phyloP scores from a whole-genome alignment of 345 rosid species.

The Brassica cretica region DNA sequence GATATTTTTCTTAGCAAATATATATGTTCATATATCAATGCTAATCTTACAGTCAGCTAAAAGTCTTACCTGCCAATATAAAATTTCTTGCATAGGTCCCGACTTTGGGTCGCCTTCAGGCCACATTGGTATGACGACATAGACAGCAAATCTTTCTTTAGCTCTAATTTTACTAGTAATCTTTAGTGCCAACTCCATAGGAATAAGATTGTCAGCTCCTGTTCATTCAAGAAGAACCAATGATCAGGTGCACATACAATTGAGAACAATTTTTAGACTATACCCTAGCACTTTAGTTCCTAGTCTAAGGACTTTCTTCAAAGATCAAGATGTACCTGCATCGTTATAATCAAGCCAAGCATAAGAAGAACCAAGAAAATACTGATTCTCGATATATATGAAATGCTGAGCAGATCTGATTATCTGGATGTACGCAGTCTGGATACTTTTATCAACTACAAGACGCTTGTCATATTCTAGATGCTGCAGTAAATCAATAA shows the following conservation, averaged over 20 bases:
- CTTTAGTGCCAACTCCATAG: constrained; percentile 36
- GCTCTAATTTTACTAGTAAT: neutral
- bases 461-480: too few relatives aligned
- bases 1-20: too few relatives aligned
- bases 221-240: constrained; percentile 32
- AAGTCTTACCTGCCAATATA: too few relatives aligned
- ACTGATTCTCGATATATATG: constrained; percentile 60
- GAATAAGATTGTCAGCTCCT: constrained; percentile 93
- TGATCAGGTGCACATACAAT: neutral
- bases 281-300: too few relatives aligned
- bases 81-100: too few relatives aligned
- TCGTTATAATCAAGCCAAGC: constrained; percentile 68
- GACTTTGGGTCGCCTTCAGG: neutral
- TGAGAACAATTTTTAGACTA: neutral
- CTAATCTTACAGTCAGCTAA: too few relatives aligned
- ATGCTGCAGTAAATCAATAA: too few relatives aligned
- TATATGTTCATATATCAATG: too few relatives aligned
- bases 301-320: neutral
- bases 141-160: neutral
- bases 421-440: neutral
- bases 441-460: neutral
- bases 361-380: constrained; percentile 91
- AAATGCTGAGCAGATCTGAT: neutral
- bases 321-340: constrained; percentile 47
- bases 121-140: neutral